Percentiles rank a stretch among this genome's conserved stretches.
Evolutionary conservation across 345 rosid genomes (phyloP).

Genomic region (Litchi chinensis): DNA sequence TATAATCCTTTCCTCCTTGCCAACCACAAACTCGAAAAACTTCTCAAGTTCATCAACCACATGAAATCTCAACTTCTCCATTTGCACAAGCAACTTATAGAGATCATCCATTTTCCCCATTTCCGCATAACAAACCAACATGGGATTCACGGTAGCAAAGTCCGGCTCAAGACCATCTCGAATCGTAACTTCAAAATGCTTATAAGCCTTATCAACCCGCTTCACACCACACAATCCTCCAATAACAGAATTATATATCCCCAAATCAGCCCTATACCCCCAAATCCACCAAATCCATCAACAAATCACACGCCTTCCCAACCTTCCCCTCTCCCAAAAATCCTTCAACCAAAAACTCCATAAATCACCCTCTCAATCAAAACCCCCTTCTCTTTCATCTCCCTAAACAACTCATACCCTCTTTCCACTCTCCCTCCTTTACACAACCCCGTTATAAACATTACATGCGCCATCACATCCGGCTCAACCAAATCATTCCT

Average conservation of each 20-base stretch:
- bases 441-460: conserved; percentile 65
- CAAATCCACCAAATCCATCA: conserved; percentile 79
- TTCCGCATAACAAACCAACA: conserved; percentile 65
- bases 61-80: conserved; percentile 55
- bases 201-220: conserved; percentile 71
- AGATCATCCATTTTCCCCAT: conserved; percentile 54
- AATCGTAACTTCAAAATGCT: conserved; percentile 54
- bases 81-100: conserved; percentile 51
- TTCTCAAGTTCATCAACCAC: conserved; percentile 57
- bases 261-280: conserved; percentile 84
- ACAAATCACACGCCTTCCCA: conserved; percentile 65
- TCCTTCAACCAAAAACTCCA: conserved; percentile 63
- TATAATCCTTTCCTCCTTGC: conserved; percentile 41
- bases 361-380: conserved; percentile 79
- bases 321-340: conserved; percentile 69
- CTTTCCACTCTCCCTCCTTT: conserved; percentile 56
- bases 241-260: conserved; percentile 78
- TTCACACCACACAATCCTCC: conserved; percentile 66
- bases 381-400: conserved; percentile 68
- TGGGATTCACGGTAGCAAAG: conserved; percentile 66
- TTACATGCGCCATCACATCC: conserved; percentile 85
- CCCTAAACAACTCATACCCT: conserved; percentile 65
- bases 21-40: conserved; percentile 59
- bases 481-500: conserved; percentile 62
- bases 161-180: conserved; percentile 77